Evolutionary conservation across 1,284 basidiomycete genomes (phyloP).

Genomic region (Ustilago vetiveriae): DNA sequence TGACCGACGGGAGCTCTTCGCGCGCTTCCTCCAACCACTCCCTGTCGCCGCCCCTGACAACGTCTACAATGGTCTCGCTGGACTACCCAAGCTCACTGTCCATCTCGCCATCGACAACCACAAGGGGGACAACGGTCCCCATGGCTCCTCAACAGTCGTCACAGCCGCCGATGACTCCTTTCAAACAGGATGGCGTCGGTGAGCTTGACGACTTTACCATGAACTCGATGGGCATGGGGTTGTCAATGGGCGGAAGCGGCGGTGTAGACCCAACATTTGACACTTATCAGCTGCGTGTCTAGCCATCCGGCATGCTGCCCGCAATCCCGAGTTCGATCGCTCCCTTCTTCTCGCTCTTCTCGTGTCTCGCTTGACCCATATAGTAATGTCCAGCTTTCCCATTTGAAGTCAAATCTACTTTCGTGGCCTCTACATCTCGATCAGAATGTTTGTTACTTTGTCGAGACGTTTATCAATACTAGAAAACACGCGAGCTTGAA

Average conservation of each 20-base stretch:
- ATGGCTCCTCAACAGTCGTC: neutral
- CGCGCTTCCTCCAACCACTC: conserved; percentile 24
- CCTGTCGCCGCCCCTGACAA: conserved; percentile 20
- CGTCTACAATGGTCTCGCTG: conserved; percentile 7
- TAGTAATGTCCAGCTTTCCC: no score
- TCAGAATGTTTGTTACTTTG: no score
- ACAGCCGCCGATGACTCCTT: neutral
- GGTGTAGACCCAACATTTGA: conserved; percentile 1
- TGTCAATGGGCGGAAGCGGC: neutral
- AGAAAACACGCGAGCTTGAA: no score
- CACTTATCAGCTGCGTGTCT: conserved; percentile 9
- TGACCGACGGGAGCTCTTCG: conserved; percentile 2
- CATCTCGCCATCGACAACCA: neutral
- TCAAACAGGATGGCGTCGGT: neutral
- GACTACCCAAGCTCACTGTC: conserved; percentile 9
- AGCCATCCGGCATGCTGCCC: no score
- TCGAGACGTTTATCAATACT: no score
- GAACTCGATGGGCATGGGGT: neutral
- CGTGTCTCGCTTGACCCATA: no score
- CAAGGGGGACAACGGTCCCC: neutral
- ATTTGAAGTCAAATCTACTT: no score
- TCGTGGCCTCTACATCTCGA: no score
- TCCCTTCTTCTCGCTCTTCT: no score
- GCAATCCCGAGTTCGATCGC: no score
- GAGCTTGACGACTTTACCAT: neutral